phyloP scores from a whole-genome alignment of 2,329 filamentous ascomycete genomes.

The Trichoderma sp. region DNA sequence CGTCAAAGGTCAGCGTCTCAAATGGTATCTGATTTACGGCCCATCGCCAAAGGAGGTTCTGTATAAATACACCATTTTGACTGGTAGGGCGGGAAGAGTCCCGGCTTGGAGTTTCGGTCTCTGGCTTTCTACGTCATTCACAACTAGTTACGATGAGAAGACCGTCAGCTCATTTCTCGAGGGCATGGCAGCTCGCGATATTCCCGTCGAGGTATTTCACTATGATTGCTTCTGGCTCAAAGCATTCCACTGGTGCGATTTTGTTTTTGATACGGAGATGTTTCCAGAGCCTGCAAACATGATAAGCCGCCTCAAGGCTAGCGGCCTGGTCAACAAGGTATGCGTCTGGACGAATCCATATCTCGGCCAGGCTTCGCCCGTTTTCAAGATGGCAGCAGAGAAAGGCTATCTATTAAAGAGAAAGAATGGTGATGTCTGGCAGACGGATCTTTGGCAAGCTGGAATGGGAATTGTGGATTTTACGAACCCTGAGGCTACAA shows the following conservation, averaged over 20 bases:
- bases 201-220: slow-evolving; percentile 70
- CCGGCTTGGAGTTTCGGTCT: slow-evolving; percentile 74
- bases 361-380: slow-evolving; percentile 65
- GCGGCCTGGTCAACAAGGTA: slow-evolving; percentile 60
- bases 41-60: slow-evolving; percentile 70
- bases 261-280: slow-evolving; percentile 64
- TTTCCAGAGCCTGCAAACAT: slow-evolving; percentile 68
- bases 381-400: slow-evolving; percentile 62
- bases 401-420: slow-evolving; percentile 69
- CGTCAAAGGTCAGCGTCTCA: slow-evolving; percentile 66
- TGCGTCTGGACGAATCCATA: slow-evolving; percentile 79
- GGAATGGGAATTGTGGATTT: slow-evolving; percentile 75
- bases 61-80: slow-evolving; percentile 63
- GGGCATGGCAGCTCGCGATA: slow-evolving; percentile 63
- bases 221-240: slow-evolving; percentile 79
- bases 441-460: slow-evolving; percentile 76
- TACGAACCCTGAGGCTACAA: slow-evolving; percentile 66
- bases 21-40: slow-evolving; percentile 73
- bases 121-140: slow-evolving; percentile 76
- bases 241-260: slow-evolving; percentile 73
- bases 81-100: slow-evolving; percentile 61
- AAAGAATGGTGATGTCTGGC: slow-evolving; percentile 67
- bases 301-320: slow-evolving; percentile 62
- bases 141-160: slow-evolving; percentile 67
- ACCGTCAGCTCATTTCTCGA: slow-evolving; percentile 68